These are phyloP conservation scores for Nicotiana noctiflora DNA, from an alignment of 257 asterid species.

Conservation along the genomic window DNA sequence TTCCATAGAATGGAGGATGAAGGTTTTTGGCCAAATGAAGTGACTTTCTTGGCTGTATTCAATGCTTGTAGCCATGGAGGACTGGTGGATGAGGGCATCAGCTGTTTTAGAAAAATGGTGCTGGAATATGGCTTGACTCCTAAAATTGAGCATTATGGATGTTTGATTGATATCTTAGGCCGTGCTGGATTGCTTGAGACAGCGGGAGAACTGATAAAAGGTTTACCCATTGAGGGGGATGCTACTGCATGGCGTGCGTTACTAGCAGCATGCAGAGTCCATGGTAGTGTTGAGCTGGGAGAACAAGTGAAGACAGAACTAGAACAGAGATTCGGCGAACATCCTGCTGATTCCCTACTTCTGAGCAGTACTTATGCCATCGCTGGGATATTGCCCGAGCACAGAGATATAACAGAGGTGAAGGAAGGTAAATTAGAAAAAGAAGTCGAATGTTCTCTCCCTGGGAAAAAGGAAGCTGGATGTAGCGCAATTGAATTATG, in stretches of 20 bases:
- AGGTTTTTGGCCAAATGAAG: constrained; percentile 45
- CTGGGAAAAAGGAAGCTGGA: constrained; percentile 44
- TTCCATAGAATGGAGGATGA: constrained; percentile 49
- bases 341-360: constrained; percentile 40
- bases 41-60: constrained; percentile 54
- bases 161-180: constrained; percentile 54
- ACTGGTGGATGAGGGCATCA: constrained; percentile 40
- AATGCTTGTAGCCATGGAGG: constrained; percentile 69
- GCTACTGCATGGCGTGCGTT: constrained; percentile 59
- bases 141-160: constrained; percentile 56
- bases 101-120: constrained; percentile 45
- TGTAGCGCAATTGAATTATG: constrained; percentile 28
- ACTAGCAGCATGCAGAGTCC: constrained; percentile 57
- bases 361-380: constrained; percentile 37
- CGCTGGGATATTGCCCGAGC: constrained; percentile 37
- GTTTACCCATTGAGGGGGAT: constrained; percentile 41
- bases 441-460: constrained; percentile 15
- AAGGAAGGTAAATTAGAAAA: constrained; percentile 4
- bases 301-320: constrained; percentile 35
- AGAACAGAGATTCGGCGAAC: constrained; percentile 29
- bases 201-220: constrained; percentile 38
- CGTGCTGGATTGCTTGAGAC: constrained; percentile 58
- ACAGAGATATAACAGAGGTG: constrained; percentile 13
- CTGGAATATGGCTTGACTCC: constrained; percentile 37
- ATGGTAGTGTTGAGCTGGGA: constrained; percentile 47